phyloP scores from a whole-genome alignment of 176 grass and related monocot species.

The Chloris gayana region DNA sequence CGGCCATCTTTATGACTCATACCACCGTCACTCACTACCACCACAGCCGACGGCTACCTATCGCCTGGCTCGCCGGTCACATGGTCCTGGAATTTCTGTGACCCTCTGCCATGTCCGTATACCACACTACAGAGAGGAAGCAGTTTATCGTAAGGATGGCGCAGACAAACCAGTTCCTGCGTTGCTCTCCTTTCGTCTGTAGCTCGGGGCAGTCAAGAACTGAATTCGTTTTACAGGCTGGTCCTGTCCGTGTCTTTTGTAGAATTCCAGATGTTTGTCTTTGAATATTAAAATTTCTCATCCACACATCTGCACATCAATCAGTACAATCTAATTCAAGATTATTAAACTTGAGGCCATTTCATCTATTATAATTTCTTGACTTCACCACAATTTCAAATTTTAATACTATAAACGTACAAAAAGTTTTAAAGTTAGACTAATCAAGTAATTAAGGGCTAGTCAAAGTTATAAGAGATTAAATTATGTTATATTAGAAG shows the following conservation, averaged over 20 bases:
- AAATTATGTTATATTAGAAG: too few relatives aligned
- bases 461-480: too few relatives aligned
- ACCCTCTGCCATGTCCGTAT: slow-evolving; percentile 8
- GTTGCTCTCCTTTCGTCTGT: background rate
- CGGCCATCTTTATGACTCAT: slow-evolving; percentile 46
- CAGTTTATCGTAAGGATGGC: background rate
- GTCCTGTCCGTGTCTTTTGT: background rate
- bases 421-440: too few relatives aligned
- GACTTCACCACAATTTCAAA: too few relatives aligned
- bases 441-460: too few relatives aligned
- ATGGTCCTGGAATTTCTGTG: slow-evolving; percentile 23
- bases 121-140: background rate
- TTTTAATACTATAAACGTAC: too few relatives aligned
- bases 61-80: background rate
- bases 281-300: too few relatives aligned
- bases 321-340: too few relatives aligned
- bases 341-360: too few relatives aligned
- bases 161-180: background rate
- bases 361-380: too few relatives aligned
- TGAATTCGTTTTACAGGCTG: background rate
- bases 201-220: background rate
- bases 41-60: background rate
- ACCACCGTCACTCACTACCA: slow-evolving; percentile 34
- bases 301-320: too few relatives aligned
- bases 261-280: background rate